Evolutionary conservation across 2,329 filamentous ascomycete genomes (phyloP), one percentile per base, ranked within the genome.

Genomic region (Ophiosphaerella herpotricha): DNA sequence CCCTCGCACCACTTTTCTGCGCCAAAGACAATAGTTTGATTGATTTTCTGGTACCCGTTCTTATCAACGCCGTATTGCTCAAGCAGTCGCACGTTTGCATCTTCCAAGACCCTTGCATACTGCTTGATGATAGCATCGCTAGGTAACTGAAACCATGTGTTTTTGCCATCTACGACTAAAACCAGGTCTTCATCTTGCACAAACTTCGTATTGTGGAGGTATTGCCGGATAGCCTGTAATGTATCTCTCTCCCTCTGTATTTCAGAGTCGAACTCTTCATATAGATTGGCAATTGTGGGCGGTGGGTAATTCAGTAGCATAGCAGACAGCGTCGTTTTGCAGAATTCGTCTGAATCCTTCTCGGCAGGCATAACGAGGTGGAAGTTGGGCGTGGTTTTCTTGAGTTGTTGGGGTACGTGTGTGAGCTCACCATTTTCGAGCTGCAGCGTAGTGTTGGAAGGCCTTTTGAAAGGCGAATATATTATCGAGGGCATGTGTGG

Each of bases 121-220:
- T 86, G 79, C 55, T 80, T 74, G 23, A 89, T 79, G 56, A 89
- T 72, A 16, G 88, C 76, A 36, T 86, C 81, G 2, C 83, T 80
- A 0, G 85, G 84, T 2, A 89, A 74, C 66, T 89, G 86, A 51
- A 88, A 83, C 73, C 85, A 84, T 1, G 84, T 77, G 50, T 88
- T 84, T 64, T 83, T 80, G 1, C 82, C 84, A 64, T 89, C 85
- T 5, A 85, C 77, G 39, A 88, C 76, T 49, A 88, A 71, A 7
- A 87, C 79, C 24, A 90, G 70, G 64, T 89, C 86, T 16, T 83
- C 75, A 48, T 85, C 77, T 21, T 76, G 73, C 14, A 82, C 75
- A n/a, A 76, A 64, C 32, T 76, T 76, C 26, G 71, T 73, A 41
- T 76, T 74, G 11, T 75, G 72, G 24, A 85, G 68, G 48, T 80